Evolutionary conservation across 2,329 filamentous ascomycete genomes (phyloP).

Genomic region (Sordariomycetes sp.): DNA sequence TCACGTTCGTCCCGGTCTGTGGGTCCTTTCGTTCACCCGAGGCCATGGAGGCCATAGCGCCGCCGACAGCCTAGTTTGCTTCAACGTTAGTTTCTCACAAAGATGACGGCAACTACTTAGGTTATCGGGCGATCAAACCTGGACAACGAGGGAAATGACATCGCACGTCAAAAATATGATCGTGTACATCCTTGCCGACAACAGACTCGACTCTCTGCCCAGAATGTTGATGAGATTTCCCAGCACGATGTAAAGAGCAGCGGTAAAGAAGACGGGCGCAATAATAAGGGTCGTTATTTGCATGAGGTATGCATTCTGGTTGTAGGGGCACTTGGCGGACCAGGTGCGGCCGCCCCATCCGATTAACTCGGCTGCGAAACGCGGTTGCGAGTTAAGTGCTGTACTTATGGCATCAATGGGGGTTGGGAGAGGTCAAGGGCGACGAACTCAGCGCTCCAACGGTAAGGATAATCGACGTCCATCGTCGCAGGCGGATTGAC

Average conservation of each 20-base stretch:
- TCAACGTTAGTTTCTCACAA: slow-evolving; percentile 10
- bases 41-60: slow-evolving; percentile 25
- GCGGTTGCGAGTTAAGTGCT: background rate
- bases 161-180: slow-evolving; percentile 23
- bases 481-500: background rate
- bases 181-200: slow-evolving; percentile 26
- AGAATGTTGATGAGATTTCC: slow-evolving; percentile 29
- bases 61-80: slow-evolving; percentile 25
- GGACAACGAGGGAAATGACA: slow-evolving; percentile 19
- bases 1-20: slow-evolving; percentile 27
- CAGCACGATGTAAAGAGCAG: slow-evolving; percentile 34
- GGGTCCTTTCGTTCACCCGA: slow-evolving; percentile 16
- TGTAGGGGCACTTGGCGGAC: slow-evolving; percentile 34
- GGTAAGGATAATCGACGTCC: background rate
- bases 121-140: slow-evolving; percentile 5
- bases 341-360: slow-evolving; percentile 34
- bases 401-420: too few relatives aligned
- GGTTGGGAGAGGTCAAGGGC: too few relatives aligned
- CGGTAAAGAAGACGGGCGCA: slow-evolving; percentile 34
- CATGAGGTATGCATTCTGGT: slow-evolving; percentile 31
- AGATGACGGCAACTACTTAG: too few relatives aligned
- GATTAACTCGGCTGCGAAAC: slow-evolving; percentile 20
- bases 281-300: slow-evolving; percentile 32
- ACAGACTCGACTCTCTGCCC: slow-evolving; percentile 25
- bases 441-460: background rate